Evolutionary conservation across 768 basidiomycete genomes (phyloP).

Genomic region (Mycena pura): DNA sequence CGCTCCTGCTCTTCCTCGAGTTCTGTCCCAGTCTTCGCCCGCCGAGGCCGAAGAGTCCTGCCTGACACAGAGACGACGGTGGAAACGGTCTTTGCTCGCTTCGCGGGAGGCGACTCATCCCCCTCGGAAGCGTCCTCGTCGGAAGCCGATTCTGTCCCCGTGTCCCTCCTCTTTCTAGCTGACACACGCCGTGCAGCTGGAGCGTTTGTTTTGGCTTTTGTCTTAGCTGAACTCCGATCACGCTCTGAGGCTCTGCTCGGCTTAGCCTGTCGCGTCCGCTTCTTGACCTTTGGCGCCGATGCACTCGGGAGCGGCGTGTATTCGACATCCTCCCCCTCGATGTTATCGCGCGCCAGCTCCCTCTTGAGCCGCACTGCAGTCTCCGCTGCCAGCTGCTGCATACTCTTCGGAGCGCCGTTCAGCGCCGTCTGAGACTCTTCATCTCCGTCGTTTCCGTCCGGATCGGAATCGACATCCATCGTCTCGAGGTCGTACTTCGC

Average conservation of each 20-base stretch:
- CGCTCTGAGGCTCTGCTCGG: slow-evolving; percentile 19
- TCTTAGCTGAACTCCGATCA: slow-evolving; percentile 10
- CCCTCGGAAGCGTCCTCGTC: slow-evolving; percentile 29
- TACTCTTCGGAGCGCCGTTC: slow-evolving; percentile 55
- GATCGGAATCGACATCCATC: slow-evolving; percentile 44
- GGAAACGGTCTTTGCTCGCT: slow-evolving; percentile 40
- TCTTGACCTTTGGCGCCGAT: slow-evolving; percentile 16
- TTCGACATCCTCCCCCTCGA: slow-evolving; percentile 1
- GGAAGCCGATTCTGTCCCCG: slow-evolving; percentile 31
- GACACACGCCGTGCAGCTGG: slow-evolving; percentile 33
- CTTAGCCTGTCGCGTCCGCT: slow-evolving; percentile 16
- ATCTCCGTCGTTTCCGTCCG: slow-evolving; percentile 38
- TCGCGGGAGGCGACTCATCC: slow-evolving; percentile 29
- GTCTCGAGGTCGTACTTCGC: slow-evolving; percentile 45
- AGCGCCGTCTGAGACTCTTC: neutral
- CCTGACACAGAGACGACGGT: slow-evolving; percentile 32
- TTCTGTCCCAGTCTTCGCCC: slow-evolving; percentile 57
- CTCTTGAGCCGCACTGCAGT: slow-evolving; percentile 24
- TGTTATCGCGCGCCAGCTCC: slow-evolving; percentile 20
- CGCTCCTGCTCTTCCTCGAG: slow-evolving; percentile 53
- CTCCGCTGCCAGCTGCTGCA: slow-evolving; percentile 69
- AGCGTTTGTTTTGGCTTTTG: slow-evolving; percentile 19
- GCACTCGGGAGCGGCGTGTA: neutral
- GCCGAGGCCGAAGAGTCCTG: slow-evolving; percentile 66
- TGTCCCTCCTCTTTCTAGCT: slow-evolving; percentile 29